Base-by-base conservation (phyloP, 192 early-diverging fungal genomes). In the Coemansia sp. region DNA sequence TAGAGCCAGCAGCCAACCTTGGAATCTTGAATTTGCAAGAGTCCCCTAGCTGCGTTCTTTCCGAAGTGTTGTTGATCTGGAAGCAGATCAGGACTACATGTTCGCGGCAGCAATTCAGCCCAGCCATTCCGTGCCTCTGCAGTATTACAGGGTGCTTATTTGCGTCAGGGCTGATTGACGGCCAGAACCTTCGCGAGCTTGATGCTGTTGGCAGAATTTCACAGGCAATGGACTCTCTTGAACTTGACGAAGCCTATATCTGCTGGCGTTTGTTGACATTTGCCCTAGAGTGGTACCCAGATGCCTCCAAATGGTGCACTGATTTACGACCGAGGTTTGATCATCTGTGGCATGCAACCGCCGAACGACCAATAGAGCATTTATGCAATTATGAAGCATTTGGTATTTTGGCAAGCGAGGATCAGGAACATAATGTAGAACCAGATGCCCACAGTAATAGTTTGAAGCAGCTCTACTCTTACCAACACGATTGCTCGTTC, bases 161-260 rank as follows among this genome's bases (percentile, higher is more conserved):
- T 26, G 44, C 62, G 0, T 71, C 74, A 5, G 54, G 67, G 2
- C 28, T 56, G 7, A 34, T 74, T 10, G 67, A 65, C 34, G 26
- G 27, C 16, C 67, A 62, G 34, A 21, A 51, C 23, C 38, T 53
- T 14, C 56, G 48, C 2, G 34, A 65, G 62, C 44, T 64, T 4
- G 28, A 32, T 4, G 34, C 68, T 23, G 22, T 48, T 22, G 32
- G 41, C 6, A 16, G 25, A n/a, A 58, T 74, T 32, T 56, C 54
- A 4, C 49, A 25, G 12, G n/a, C 67, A n/a, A 55, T 74, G 32
- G 31, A 26, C 4, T 60, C 47, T 38, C 68, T 76, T n/a, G 60
- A 71, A 25, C 9, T 55, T 23, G 74, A 76, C 28, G 68, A 76
- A 24, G 64, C 68, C 23, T 76, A 76, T 44, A 9, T 76, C 12